phyloP scores from a whole-genome alignment of 2,329 filamentous ascomycete genomes.

The Scedosporium boydii region DNA sequence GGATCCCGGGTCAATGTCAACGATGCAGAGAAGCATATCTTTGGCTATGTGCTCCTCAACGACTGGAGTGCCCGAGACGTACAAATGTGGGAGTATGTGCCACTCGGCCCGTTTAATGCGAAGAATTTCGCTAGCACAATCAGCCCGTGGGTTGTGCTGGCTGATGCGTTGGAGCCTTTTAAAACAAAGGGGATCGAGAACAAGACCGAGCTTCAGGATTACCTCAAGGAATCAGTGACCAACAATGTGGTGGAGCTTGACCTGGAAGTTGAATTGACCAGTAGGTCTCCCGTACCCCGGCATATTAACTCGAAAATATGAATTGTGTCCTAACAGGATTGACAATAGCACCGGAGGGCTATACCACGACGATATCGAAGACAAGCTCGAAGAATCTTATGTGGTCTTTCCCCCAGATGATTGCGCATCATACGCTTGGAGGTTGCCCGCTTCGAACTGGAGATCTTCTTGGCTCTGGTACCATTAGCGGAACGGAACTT shows the following conservation, averaged over 20 bases:
- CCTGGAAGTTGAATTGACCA: constrained; percentile 10
- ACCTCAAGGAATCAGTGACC: constrained; percentile 9
- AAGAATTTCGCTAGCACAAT: constrained; percentile 48
- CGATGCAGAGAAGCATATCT: constrained; percentile 55
- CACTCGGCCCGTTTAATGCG: constrained; percentile 46
- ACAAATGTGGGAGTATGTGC: constrained; percentile 45
- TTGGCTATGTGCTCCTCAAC: constrained; percentile 54
- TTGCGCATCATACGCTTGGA: constrained; percentile 63
- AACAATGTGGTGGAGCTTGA: constrained; percentile 10
- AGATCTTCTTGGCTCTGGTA: constrained; percentile 55
- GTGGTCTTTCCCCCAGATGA: constrained; percentile 70
- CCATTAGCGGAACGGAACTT: constrained; percentile 27
- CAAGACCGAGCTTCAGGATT: constrained; percentile 12
- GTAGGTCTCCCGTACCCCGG: constrained; percentile 6
- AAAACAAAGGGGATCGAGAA: constrained; percentile 9
- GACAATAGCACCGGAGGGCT: constrained; percentile 6
- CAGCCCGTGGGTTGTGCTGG: constrained; percentile 46
- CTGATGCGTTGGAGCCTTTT: constrained; percentile 35
- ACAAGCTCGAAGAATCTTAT: constrained; percentile 34
- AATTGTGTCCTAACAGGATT: background rate
- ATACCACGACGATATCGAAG: constrained; percentile 8
- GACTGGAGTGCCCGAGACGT: constrained; percentile 51
- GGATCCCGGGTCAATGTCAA: constrained; percentile 52
- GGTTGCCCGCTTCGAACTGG: constrained; percentile 62
- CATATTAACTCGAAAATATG: background rate